Percentiles rank a stretch among this genome's conserved stretches.
These are phyloP conservation scores for Fusarium decemcellulare DNA, from an alignment of 2,329 filamentous ascomycete genomes.

Conservation along the genomic window DNA sequence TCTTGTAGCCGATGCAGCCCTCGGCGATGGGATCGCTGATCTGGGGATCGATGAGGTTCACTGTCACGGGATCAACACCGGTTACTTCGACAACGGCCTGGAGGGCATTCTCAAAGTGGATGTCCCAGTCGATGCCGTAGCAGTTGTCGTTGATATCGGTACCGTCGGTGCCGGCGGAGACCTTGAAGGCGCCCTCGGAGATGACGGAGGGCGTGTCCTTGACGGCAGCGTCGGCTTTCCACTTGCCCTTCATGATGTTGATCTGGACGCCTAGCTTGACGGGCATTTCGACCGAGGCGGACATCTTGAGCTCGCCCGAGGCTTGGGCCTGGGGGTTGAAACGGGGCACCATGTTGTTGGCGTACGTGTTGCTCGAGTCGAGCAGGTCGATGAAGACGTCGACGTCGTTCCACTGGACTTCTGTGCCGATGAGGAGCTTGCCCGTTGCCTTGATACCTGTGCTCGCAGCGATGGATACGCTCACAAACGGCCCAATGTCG, in stretches of 20 bases:
- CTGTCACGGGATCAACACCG: background rate
- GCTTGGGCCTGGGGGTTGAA: background rate
- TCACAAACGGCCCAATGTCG: conserved; percentile 5
- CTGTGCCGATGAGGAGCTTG: conserved; percentile 2
- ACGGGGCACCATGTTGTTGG: background rate
- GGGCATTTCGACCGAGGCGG: conserved; percentile 2
- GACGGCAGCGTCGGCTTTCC: conserved; percentile 6
- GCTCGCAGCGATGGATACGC: background rate
- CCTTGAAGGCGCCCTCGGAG: background rate
- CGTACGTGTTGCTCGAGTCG: background rate
- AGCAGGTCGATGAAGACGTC: conserved; percentile 11
- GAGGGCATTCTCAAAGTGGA: conserved; percentile 12
- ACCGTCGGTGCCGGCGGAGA: background rate
- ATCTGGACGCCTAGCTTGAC: conserved; percentile 8
- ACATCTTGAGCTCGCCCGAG: background rate
- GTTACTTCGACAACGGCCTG: background rate
- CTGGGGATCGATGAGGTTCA: conserved; percentile 4
- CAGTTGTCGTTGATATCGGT: conserved; percentile 5
- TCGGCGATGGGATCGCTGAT: background rate
- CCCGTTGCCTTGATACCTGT: conserved; percentile 8
- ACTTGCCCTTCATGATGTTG: background rate
- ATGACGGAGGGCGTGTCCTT: conserved; percentile 11
- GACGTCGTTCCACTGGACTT: conserved; percentile 10
- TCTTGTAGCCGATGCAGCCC: conserved; percentile 12
- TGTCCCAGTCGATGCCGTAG: conserved; percentile 12